These are phyloP conservation scores for Metschnikowia hibisci DNA, from an alignment of 805 yeast genomes.

Conservation along the genomic window DNA sequence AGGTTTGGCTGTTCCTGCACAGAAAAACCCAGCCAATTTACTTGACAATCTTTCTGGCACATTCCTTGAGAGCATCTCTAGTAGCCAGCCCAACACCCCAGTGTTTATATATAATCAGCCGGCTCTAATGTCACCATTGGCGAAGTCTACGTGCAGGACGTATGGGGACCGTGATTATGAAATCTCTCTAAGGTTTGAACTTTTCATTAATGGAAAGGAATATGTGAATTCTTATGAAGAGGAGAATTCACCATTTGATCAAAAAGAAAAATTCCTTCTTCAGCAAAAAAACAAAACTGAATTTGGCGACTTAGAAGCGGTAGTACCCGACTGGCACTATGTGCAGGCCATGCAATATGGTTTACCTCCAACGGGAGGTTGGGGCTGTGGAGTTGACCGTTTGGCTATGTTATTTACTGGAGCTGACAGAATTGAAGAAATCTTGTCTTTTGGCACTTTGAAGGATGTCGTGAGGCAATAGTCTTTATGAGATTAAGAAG, in stretches of 20 bases:
- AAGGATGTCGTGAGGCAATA: conserved; percentile 62
- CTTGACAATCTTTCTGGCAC: conserved; percentile 59
- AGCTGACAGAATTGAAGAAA: conserved; percentile 64
- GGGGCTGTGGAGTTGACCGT: conserved; percentile 95
- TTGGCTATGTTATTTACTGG: conserved; percentile 74
- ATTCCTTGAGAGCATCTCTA: conserved; percentile 64
- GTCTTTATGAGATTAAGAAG: not conserved
- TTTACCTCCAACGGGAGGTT: conserved; percentile 96
- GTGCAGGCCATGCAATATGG: conserved; percentile 84
- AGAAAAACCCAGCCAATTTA: conserved; percentile 52
- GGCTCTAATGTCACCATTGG: conserved; percentile 76
- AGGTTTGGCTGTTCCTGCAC: conserved; percentile 34
- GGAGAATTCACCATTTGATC: conserved; percentile 82
- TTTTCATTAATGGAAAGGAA: conserved; percentile 77
- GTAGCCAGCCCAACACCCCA: conserved; percentile 41
- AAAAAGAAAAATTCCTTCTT: conserved; percentile 53
- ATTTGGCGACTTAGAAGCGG: conserved; percentile 55
- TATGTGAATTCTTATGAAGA: conserved; percentile 94
- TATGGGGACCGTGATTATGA: conserved; percentile 32
- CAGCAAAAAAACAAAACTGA: conserved; percentile 52
- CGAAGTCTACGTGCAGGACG: conserved; percentile 52
- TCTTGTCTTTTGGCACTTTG: conserved; percentile 69
- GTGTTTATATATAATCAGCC: conserved; percentile 83
- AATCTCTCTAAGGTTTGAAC: conserved; percentile 72
- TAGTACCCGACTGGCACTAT: conserved; percentile 69